Evolutionary conservation across 345 rosid species (phyloP), one percentile per base, ranked within the genome.

Genomic region (Ceriops tagal): DNA sequence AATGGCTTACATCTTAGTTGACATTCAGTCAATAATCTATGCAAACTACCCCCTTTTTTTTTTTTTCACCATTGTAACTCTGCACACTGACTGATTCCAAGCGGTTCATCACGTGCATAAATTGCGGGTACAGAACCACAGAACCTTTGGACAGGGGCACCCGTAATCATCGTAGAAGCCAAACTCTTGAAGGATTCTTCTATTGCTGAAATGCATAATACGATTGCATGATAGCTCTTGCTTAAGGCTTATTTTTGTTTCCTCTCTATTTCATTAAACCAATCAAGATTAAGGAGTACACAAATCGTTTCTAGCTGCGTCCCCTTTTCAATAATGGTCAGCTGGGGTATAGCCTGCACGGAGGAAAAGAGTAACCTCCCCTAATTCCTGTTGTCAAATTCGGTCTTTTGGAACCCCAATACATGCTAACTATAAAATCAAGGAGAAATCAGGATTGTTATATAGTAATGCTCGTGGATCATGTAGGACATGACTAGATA

Each of bases 371-470:
- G 46, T 10, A 35, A 28, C 35, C 35, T 62, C 49, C 49, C 28
- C 57, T 65, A 58, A 46, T 53, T 75, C 65, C 9, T 37, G 62
- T 57, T n/a, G 15, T 58, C 16, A 28, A 62, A 47, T 28, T 57
- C 59, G 7, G 70, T 60, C 53, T 58, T 52, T 51, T 37, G 56
- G 65, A 20, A 61, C 31, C 34, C 58, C 46, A 56, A 62, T 32
- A 58, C 21, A 52, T 68, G 19, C 62, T 61, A 61, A 51, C 13
- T 24, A 34, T 19, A 61, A 31, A 34, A 47, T 61, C 55, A 51
- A 53, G 8, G 34, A 68, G 61, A 73, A 68, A 60, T 60, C 55
- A 18, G 19, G 27, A 19, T 20, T 6, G 35, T 62, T 39, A 46
- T 26, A 58, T 32, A 55, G 24, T 13, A 39, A 15, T 61, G 43